A percentile compares a stretch with the other conserved stretches of the same genome.
phyloP scores from a whole-genome alignment of 2,329 filamentous ascomycete species.

The Colletotrichum eleusines region DNA sequence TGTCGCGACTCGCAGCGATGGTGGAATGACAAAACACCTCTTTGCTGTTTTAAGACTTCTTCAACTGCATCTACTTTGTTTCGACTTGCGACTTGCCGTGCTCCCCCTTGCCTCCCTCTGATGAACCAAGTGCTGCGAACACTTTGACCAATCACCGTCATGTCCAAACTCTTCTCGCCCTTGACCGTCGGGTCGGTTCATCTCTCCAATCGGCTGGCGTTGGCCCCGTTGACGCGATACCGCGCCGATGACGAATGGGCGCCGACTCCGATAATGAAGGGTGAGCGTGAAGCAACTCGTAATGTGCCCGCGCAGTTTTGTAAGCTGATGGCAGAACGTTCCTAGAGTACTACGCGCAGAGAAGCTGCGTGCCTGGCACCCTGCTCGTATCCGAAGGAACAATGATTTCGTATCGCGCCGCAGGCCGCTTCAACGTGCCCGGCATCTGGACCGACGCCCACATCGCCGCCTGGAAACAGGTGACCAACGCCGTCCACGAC shows the following conservation, averaged over 20 bases:
- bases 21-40: background rate
- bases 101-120: no score
- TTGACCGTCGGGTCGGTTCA: slow-evolving; percentile 40
- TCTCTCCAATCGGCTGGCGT: slow-evolving; percentile 43
- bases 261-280: slow-evolving; percentile 40
- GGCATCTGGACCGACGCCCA: slow-evolving; percentile 70
- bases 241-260: slow-evolving; percentile 44
- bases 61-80: background rate
- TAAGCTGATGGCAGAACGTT: background rate
- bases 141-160: background rate
- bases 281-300: slow-evolving; percentile 16
- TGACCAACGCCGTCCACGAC: slow-evolving; percentile 72
- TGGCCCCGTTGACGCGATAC: slow-evolving; percentile 45
- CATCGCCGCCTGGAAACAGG: slow-evolving; percentile 68
- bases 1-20: background rate
- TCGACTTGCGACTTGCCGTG: background rate
- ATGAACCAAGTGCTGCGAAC: background rate
- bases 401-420: slow-evolving; percentile 61
- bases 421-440: slow-evolving; percentile 62
- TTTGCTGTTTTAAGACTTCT: background rate
- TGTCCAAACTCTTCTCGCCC: slow-evolving; percentile 42
- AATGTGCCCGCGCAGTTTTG: background rate
- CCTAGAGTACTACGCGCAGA: slow-evolving; percentile 48
- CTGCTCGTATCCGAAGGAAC: slow-evolving; percentile 71
- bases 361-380: slow-evolving; percentile 52